Percentiles rank a stretch among this genome's conserved stretches.
Conservation (phyloP, 176 grass and related monocot genomes). For the Oryza longistaminata region DNA sequence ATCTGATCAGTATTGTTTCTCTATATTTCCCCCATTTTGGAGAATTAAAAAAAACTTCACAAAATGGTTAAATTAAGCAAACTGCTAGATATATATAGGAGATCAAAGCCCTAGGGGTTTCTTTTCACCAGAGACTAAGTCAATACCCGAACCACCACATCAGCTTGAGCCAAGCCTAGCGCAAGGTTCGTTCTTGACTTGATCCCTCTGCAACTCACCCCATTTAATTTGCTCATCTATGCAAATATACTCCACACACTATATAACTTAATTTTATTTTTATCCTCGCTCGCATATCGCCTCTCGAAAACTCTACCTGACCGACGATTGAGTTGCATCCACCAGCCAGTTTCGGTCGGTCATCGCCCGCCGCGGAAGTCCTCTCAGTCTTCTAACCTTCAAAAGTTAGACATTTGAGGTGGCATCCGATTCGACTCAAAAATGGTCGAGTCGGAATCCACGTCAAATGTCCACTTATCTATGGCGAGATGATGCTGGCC, state of each 20-base stretch:
- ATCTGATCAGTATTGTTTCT: slow-evolving; percentile 17
- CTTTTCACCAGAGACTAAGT: slow-evolving; percentile 52
- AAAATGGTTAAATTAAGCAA: slow-evolving; percentile 25
- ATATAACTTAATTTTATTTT: slow-evolving; percentile 33
- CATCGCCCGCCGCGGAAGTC: background rate
- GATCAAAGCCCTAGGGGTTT: slow-evolving; percentile 35
- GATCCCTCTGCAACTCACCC: slow-evolving; percentile 41
- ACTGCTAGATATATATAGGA: slow-evolving; percentile 28
- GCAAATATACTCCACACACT: slow-evolving; percentile 33
- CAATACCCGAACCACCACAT: slow-evolving; percentile 90
- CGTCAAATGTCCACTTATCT: slow-evolving; percentile 55
- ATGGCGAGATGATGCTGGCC: slow-evolving; percentile 46
- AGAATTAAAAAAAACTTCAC: slow-evolving; percentile 36
- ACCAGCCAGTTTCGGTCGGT: background rate
- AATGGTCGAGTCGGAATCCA: slow-evolving; percentile 48
- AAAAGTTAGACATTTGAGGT: slow-evolving; percentile 51
- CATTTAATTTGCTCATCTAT: slow-evolving; percentile 28
- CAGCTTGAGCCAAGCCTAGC: slow-evolving; percentile 37
- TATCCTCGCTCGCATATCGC: background rate
- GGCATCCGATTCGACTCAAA: slow-evolving; percentile 26
- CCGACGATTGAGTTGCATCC: background rate
- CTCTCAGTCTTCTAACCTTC: background rate
- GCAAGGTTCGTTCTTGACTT: slow-evolving; percentile 89
- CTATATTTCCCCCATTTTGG: background rate
- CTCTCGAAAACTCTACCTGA: background rate